Percentiles rank a stretch among this genome's conserved stretches.
Evolutionary conservation across 2,329 filamentous ascomycete species (phyloP).

Genomic region (Colletotrichum navitas): DNA sequence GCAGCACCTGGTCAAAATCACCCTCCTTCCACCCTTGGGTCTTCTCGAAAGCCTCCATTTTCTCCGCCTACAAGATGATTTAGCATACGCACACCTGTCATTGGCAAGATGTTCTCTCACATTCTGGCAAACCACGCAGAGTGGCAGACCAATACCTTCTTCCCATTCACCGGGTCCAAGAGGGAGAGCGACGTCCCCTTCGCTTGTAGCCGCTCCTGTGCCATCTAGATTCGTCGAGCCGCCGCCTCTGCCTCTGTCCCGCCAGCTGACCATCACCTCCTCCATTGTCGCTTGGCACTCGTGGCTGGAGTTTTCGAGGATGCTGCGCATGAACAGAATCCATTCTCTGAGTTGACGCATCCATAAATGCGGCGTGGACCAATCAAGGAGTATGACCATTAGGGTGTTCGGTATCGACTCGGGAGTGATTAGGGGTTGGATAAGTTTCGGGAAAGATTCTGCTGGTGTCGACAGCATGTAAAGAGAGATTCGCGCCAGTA

Average conservation of each 20-base stretch:
- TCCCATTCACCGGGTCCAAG: constrained; percentile 94
- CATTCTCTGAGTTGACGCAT: constrained; percentile 89
- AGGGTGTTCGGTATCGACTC: constrained; percentile 88
- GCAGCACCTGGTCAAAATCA: constrained; percentile 94
- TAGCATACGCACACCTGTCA: constrained; percentile 37
- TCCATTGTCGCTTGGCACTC: constrained; percentile 88
- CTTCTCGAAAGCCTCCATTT: constrained; percentile 90
- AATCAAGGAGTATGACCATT: constrained; percentile 93
- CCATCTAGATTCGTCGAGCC: constrained; percentile 73
- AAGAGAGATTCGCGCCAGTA: constrained; percentile 87
- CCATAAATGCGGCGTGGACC: constrained; percentile 95
- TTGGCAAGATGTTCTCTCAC: constrained; percentile 60
- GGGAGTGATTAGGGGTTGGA: constrained; percentile 86
- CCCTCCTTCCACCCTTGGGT: constrained; percentile 95
- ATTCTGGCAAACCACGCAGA: constrained; percentile 97
- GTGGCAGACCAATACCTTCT: constrained; percentile 84
- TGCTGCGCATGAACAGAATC: constrained; percentile 85
- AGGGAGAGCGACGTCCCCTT: constrained; percentile 79
- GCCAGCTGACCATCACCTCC: constrained; percentile 84
- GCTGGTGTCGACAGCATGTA: constrained; percentile 91
- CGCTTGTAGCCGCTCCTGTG: constrained; percentile 68
- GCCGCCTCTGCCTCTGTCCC: constrained; percentile 78
- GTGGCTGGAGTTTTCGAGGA: constrained; percentile 78
- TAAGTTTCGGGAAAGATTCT: constrained; percentile 82
- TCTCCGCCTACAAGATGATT: constrained; percentile 73